Conservation (phyloP, 2,329 filamentous ascomycete species). For the Trichoderma koningiopsis region DNA sequence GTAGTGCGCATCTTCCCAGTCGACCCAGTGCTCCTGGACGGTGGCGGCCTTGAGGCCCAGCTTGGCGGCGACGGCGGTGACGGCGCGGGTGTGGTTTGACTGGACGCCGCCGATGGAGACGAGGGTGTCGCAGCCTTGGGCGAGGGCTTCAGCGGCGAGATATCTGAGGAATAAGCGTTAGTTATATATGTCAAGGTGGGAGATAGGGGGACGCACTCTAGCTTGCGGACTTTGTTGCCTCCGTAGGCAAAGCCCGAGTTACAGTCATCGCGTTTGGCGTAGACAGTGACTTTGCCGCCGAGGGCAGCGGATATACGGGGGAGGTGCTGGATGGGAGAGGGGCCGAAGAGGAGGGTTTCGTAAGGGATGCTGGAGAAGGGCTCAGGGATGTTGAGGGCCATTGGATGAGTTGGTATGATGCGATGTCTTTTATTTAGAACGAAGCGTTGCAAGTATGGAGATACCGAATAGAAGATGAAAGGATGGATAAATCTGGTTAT, state of each 20-base stretch:
- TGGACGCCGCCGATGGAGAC: conserved; percentile 69
- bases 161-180: conserved; percentile 47
- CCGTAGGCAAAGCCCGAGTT: conserved; percentile 69
- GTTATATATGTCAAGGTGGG: neutral
- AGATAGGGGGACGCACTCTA: conserved; percentile 52
- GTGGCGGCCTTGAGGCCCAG: conserved; percentile 57
- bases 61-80: conserved; percentile 62
- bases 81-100: conserved; percentile 70
- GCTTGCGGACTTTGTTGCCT: conserved; percentile 70
- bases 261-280: conserved; percentile 72
- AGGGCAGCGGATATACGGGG: conserved; percentile 65
- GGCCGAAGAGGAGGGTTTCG: conserved; percentile 63
- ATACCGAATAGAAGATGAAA: too few species aligned
- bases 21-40: conserved; percentile 69
- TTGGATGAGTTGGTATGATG: conserved; percentile 22
- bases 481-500: neutral
- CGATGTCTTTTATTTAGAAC: neutral
- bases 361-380: conserved; percentile 66
- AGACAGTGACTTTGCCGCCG: conserved; percentile 62
- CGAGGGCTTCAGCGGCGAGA: conserved; percentile 63
- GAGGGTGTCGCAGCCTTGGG: conserved; percentile 60
- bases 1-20: conserved; percentile 61
- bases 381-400: conserved; percentile 54
- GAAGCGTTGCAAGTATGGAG: neutral
- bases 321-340: conserved; percentile 68